Evolutionary conservation across 306 rosid species (phyloP).

Genomic region (Acacia confusa): DNA sequence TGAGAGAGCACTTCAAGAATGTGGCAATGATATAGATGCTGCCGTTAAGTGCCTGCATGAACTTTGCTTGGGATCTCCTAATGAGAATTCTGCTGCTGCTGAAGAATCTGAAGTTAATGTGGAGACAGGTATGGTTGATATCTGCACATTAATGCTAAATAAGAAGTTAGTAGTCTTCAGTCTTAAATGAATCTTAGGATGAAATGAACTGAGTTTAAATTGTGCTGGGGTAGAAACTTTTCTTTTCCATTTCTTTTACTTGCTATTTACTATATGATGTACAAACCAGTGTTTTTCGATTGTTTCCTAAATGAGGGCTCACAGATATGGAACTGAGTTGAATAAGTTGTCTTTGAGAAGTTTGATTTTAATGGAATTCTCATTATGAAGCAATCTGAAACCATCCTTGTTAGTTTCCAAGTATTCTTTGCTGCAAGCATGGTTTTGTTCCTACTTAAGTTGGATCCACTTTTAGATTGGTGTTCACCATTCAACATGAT

Average conservation of each 20-base stretch:
- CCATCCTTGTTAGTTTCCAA: background rate
- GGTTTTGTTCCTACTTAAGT: background rate
- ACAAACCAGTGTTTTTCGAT: background rate
- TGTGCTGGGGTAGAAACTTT: background rate
- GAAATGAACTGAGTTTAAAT: background rate
- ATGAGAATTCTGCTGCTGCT: slow-evolving; percentile 33
- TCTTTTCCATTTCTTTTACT: background rate
- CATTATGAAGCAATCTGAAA: background rate
- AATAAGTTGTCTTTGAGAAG: background rate
- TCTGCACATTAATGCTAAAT: background rate
- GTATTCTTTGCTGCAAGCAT: background rate
- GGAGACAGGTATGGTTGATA: slow-evolving; percentile 45
- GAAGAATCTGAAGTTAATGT: slow-evolving; percentile 35
- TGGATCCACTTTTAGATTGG: background rate
- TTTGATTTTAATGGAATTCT: background rate
- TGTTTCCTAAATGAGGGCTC: background rate
- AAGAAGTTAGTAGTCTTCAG: background rate
- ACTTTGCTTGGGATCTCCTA: slow-evolving; percentile 60
- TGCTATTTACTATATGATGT: background rate
- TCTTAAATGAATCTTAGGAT: background rate
- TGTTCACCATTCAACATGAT: background rate
- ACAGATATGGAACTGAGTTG: background rate
- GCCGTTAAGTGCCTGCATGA: slow-evolving; percentile 70
- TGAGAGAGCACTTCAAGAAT: slow-evolving; percentile 77
- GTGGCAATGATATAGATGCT: slow-evolving; percentile 81